phyloP scores from a whole-genome alignment of 768 basidiomycete genomes.

The Lyophyllum atratum region DNA sequence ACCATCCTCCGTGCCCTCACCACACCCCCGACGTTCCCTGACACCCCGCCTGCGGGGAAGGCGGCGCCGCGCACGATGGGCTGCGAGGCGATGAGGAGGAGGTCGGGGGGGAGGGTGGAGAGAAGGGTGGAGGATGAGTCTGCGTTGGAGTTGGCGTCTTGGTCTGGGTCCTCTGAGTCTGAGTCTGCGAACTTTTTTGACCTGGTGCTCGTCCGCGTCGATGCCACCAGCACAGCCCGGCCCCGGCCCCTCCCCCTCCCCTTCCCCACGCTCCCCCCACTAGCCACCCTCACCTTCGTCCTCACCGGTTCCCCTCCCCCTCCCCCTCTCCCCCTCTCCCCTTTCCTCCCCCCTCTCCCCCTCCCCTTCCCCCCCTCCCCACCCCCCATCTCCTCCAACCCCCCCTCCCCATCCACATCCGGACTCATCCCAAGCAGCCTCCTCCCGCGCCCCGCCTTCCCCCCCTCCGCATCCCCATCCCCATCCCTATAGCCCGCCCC shows the following conservation, averaged over 20 bases:
- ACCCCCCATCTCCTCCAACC: neutral
- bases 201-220: neutral
- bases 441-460: slow-evolving; percentile 17
- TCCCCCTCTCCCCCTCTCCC: neutral
- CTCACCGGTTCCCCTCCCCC: neutral
- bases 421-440: slow-evolving; percentile 40
- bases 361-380: neutral
- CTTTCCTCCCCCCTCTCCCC: neutral
- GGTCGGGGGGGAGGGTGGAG: slow-evolving; percentile 31
- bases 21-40: slow-evolving; percentile 53
- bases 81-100: slow-evolving; percentile 50
- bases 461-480: slow-evolving; percentile 2
- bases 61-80: slow-evolving; percentile 51
- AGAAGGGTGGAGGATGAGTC: slow-evolving; percentile 10
- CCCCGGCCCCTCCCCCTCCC: neutral
- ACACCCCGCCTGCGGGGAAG: slow-evolving; percentile 40
- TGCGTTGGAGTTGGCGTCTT: neutral
- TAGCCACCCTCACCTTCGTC: neutral
- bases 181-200: neutral
- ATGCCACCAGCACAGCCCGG: slow-evolving; percentile 8
- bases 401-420: slow-evolving; percentile 10
- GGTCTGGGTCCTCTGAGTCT: neutral
- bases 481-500: slow-evolving; percentile 23
- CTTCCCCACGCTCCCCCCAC: neutral
- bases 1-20: slow-evolving; percentile 49